Percentiles rank a stretch among this genome's conserved stretches.
These are phyloP conservation scores for Fusarium praegraminearum DNA, from an alignment of 2,329 filamentous ascomycete species.

Conservation along the genomic window DNA sequence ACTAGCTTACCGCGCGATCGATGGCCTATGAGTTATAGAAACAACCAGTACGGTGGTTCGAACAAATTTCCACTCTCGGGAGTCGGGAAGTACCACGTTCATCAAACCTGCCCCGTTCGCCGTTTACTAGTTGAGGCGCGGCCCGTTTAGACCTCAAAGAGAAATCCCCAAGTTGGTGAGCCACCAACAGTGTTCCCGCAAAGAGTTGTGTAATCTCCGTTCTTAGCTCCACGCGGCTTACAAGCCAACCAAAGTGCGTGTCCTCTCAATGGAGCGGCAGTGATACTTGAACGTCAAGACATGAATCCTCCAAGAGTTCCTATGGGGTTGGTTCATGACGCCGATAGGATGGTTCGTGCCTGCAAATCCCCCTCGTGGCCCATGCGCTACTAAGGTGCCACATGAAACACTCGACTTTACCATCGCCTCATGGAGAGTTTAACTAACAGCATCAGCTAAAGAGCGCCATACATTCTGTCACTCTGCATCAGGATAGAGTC, in stretches of 20 bases:
- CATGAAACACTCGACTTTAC: constrained; percentile 44
- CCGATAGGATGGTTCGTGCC: constrained; percentile 44
- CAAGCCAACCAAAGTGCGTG: not conserved
- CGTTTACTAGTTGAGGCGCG: constrained; percentile 36
- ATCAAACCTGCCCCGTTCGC: constrained; percentile 33
- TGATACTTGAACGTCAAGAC: not conserved
- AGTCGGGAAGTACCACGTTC: constrained; percentile 24
- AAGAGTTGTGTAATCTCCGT: constrained; percentile 7
- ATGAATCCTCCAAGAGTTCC: not conserved
- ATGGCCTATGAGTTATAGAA: constrained; percentile 23
- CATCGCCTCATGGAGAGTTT: constrained; percentile 23
- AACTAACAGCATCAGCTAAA: constrained; percentile 5
- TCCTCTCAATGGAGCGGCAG: constrained; percentile 6
- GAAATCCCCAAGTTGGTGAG: constrained; percentile 12
- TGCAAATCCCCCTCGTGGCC: constrained; percentile 35
- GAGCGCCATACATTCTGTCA: not conserved
- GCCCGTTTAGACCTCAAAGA: constrained; percentile 35
- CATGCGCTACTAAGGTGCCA: constrained; percentile 35
- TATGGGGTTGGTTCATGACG: constrained; percentile 33
- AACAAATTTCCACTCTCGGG: constrained; percentile 16
- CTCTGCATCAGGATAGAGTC: not conserved
- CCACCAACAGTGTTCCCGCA: constrained; percentile 6
- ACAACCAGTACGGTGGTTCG: constrained; percentile 1
- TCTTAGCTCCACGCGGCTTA: constrained; percentile 2
- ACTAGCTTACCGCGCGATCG: constrained; percentile 20